Percentiles rank a stretch among this genome's conserved stretches.
Evolutionary conservation across 164 flowering plant species (phyloP).

Genomic region (Hamamelis virginiana): DNA sequence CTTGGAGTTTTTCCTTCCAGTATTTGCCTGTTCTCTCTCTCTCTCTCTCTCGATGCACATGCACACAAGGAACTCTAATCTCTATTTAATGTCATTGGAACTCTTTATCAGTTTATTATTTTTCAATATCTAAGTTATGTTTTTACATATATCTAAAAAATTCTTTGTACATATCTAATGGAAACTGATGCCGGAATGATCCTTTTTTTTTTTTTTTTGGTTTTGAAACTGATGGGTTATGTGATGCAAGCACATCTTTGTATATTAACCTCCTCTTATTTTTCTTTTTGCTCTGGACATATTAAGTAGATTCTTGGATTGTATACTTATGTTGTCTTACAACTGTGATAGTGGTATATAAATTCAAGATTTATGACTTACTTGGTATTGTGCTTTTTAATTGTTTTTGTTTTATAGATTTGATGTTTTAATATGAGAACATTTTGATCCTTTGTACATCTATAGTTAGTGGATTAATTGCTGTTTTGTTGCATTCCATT

Average conservation of each 20-base stretch:
- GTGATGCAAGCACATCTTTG: neutral
- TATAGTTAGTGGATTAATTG: neutral
- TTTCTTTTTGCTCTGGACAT: neutral
- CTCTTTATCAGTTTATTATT: too few species aligned
- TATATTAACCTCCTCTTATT: neutral
- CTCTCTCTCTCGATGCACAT: neutral
- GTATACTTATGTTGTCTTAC: neutral
- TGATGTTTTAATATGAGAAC: neutral
- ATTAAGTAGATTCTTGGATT: neutral
- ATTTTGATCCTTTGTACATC: neutral
- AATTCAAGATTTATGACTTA: neutral
- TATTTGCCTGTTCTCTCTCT: neutral
- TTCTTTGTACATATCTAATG: too few species aligned
- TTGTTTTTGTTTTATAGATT: neutral
- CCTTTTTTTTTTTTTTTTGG: too few species aligned
- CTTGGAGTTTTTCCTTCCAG: conserved; percentile 17
- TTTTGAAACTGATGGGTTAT: neutral
- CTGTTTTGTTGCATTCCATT: neutral
- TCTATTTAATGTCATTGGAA: too few species aligned
- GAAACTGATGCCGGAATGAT: neutral
- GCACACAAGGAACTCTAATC: too few species aligned
- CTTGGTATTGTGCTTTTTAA: neutral
- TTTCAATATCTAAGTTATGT: too few species aligned
- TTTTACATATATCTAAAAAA: too few species aligned
- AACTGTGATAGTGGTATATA: neutral